Evolutionary conservation across 345 rosid genomes (phyloP), one percentile per base, ranked within the genome.

Genomic region (Angophora floribunda): DNA sequence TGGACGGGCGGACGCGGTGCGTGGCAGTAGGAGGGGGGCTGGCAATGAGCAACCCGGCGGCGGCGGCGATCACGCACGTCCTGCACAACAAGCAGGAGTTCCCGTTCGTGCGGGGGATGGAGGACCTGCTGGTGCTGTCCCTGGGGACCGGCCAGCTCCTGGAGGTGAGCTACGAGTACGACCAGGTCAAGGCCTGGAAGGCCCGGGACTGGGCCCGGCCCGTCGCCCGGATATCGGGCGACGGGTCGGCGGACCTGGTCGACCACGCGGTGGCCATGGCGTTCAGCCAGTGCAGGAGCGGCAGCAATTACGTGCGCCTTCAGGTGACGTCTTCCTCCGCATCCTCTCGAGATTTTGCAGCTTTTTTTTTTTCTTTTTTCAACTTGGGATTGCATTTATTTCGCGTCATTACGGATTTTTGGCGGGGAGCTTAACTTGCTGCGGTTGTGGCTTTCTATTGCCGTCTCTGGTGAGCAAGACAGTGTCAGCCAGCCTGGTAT

Each of bases 221-320:
- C 11, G 91, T 96, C 87, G 95, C 97, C 70, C 94, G 97, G n/a
- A 97, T 97, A 19, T 92, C 99, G 4, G 95, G 94, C 22, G 99
- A 96, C 47, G 94, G 94, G 86, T 95, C 98, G 78, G 97, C 99
- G 7, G 99, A 97, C 90, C 93, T 96, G 32, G 97, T 96, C 65
- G 99, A 97, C 92, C 99, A 97, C 89, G 96, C 99, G 24, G 97
- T 97, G 51, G 98, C 99, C 55, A 94, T 96, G 98, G 99, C 99
- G 12, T 97, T 96, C 90, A 98, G 96, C 30, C 98, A 96, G 89
- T 92, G 94, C 85, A 89, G 94, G 87, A 93, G 96, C 92, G 93
- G 94, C 85, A 95, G 93, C 86, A 96, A 95, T 92, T 97, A 97
- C 52, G 95, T 95, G 65, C 94, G 99, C 65, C 94, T 97, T 93